Evolutionary conservation across 176 grass and related monocot genomes (phyloP), one percentile per base, ranked within the genome.

Genomic region (Olyra latifolia): DNA sequence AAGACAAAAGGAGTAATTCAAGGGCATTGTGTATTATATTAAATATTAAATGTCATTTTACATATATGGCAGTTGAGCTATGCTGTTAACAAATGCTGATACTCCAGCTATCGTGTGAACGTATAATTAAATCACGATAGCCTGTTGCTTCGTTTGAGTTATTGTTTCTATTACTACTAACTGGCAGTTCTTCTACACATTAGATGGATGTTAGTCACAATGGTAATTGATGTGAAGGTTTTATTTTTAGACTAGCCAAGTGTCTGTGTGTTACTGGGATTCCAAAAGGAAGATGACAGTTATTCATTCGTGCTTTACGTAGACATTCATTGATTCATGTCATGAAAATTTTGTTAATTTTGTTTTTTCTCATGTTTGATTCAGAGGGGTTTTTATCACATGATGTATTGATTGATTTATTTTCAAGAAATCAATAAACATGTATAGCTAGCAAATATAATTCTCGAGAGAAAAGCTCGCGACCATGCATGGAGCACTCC

Each of bases 121-220:
- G 49, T 60, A 29, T 28, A 67, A 63, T 65, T 52, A 49, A 74
- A 63, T 65, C 62, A 48, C 70, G 40, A 80, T 86, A 56, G 27
- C 39, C 48, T 74, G 57, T 19, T 66, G 42, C 62, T 22, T 80
- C 15, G 25, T 75, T 80, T 8, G 44, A 58, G 55, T 57, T 86
- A 15, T 47, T n/a, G 25, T 77, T 28, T 9, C 14, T 62, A 62
- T 59, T 47, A n/a, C 41, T 32, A 62, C 17, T 47, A 60, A 44
- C 38, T 77, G 74, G 54, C 41, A 62, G 41, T 29, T 56, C 19
- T 67, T 44, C 40, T 50, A 49, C 44, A 73, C 41, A 80, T 58
- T 74, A 38, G 53, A 48, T 58, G 49, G 12, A 32, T 66, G 69
- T 66, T 74, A 39, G 50, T n/a, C 20, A 58, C 70, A 48, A 38